Percentiles rank a stretch among this genome's conserved stretches.
These are phyloP conservation scores for Rhododendron molle DNA, from an alignment of 148 eudicot species.

Conservation along the genomic window DNA sequence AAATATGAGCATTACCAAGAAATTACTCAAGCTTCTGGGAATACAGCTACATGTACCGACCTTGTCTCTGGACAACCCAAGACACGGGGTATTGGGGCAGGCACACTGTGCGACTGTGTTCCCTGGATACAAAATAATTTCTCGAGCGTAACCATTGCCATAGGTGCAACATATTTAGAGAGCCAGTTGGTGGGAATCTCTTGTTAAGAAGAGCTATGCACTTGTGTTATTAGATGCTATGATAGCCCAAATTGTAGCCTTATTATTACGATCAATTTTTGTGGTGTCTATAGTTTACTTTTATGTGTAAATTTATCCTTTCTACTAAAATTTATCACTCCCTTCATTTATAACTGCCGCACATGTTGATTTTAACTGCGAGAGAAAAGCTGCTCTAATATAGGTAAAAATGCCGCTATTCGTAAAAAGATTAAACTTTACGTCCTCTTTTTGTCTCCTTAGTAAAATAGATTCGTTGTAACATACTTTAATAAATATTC, in stretches of 20 bases:
- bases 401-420: too few relatives aligned
- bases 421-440: too few relatives aligned
- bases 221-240: not conserved
- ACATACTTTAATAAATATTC: too few relatives aligned
- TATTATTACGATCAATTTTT: not conserved
- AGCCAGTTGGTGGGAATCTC: not conserved
- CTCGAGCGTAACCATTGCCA: not conserved
- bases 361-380: too few relatives aligned
- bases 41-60: too few relatives aligned
- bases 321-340: too few relatives aligned
- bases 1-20: conserved; percentile 1
- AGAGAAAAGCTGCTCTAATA: too few relatives aligned
- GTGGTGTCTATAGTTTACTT: not conserved
- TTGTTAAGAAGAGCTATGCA: not conserved
- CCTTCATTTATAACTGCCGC: too few relatives aligned
- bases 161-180: not conserved
- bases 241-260: not conserved
- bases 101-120: not conserved
- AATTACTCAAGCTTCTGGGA: not conserved
- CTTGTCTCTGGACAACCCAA: too few relatives aligned
- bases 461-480: too few relatives aligned
- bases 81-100: not conserved
- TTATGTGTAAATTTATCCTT: too few relatives aligned
- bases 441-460: too few relatives aligned
- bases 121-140: not conserved